These are phyloP conservation scores for Sugiyamaella lignohabitans DNA, from an alignment of 805 yeast genomes.

Conservation along the genomic window DNA sequence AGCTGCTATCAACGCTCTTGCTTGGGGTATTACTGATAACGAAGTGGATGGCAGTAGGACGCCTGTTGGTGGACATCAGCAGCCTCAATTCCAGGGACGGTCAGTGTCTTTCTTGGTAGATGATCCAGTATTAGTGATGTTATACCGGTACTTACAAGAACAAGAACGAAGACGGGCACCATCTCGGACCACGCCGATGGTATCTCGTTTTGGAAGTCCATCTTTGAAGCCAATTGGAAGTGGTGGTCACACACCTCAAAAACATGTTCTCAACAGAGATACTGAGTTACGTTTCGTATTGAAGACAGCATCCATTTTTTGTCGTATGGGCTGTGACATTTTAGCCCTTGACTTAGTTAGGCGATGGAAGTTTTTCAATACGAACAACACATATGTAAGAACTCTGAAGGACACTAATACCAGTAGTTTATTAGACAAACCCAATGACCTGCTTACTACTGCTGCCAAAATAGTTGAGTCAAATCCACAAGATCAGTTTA, in stretches of 20 bases:
- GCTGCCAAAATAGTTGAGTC: conserved; percentile 1
- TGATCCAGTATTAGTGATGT: conserved; percentile 72
- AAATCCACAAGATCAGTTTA: neutral
- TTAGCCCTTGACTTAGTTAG: conserved; percentile 55
- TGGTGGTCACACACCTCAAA: neutral
- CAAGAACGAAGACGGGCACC: conserved; percentile 23
- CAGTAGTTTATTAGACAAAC: neutral
- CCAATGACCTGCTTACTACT: neutral
- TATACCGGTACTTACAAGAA: conserved; percentile 57
- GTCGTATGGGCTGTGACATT: conserved; percentile 88
- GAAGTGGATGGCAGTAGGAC: neutral
- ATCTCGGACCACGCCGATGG: neutral
- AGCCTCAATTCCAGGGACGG: neutral
- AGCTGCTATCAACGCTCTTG: conserved; percentile 56
- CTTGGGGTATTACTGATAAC: conserved; percentile 25
- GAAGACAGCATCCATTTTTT: conserved; percentile 59
- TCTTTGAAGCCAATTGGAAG: conserved; percentile 34
- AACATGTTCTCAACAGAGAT: neutral
- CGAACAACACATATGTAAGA: too few species aligned
- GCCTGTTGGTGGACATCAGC: neutral
- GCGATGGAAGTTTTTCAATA: conserved; percentile 55
- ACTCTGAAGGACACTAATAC: conserved; percentile 3
- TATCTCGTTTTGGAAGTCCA: neutral
- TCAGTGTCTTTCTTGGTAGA: conserved; percentile 44
- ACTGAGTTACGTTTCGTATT: conserved; percentile 57